phyloP scores from a whole-genome alignment of 2,329 filamentous ascomycete species.

The Hypoxylon rubiginosum region DNA sequence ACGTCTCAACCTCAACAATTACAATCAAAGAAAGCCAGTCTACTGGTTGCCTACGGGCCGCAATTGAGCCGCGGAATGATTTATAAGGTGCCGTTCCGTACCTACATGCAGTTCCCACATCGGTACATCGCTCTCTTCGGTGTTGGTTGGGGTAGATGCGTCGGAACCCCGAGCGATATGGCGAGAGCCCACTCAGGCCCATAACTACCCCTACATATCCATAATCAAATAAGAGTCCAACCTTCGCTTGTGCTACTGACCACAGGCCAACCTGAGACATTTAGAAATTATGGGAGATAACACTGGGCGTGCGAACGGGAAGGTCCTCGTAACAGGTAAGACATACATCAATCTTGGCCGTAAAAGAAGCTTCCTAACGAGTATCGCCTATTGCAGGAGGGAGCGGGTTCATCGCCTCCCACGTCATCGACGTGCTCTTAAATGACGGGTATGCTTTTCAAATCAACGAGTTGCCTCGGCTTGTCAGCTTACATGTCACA shows the following conservation, averaged over 20 bases:
- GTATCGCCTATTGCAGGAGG: slow-evolving; percentile 55
- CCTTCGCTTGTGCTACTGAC: too few species aligned
- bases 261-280: background rate
- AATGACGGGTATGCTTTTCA: slow-evolving; percentile 53
- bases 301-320: slow-evolving; percentile 18
- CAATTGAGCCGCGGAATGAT: background rate
- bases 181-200: background rate
- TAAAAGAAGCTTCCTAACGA: slow-evolving; percentile 4
- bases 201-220: background rate
- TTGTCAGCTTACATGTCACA: slow-evolving; percentile 58
- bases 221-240: too few species aligned
- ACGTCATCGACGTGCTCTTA: slow-evolving; percentile 63
- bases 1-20: background rate
- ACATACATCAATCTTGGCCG: background rate
- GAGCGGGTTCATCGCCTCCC: slow-evolving; percentile 68
- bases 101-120: background rate
- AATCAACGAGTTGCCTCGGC: background rate
- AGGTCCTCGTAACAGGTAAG: slow-evolving; percentile 50
- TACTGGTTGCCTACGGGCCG: background rate
- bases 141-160: slow-evolving; percentile 33
- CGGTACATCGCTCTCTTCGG: slow-evolving; percentile 15
- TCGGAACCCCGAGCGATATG: slow-evolving; percentile 31
- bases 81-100: background rate
- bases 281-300: slow-evolving; percentile 13
- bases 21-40: background rate